Base-by-base conservation (phyloP, 306 rosid genomes). In the Cucumis melo region DNA sequence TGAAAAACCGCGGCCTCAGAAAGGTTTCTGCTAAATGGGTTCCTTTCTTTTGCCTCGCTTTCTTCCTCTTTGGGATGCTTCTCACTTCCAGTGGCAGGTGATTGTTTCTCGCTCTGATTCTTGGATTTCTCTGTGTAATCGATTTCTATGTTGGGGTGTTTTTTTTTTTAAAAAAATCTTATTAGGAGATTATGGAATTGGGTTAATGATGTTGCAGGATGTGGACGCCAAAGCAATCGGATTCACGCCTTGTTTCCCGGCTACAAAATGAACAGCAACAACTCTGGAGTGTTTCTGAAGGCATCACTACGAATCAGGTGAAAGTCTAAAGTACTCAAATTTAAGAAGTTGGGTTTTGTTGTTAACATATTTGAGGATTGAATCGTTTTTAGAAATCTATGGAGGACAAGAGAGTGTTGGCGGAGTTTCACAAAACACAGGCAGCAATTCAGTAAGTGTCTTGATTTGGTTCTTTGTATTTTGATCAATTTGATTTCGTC, bases 371-470 rank as follows among this genome's bases (percentile, higher is more conserved):
- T 77, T 71, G 75, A 19, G 54, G 29, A 21, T 68, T 68, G 56
- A 73, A 39, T 51, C 19, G 10, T 42, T 65, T 65, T 82, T 87
- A 71, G 96, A 90, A 86, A 83, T 87, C 88, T 58, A 80, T 51
- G 17, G 83, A 70, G 74, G 83, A 83, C 17, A 83, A 88, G 86
- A 91, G 85, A 60, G 89, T 87, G 21, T 80, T 88, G 83, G 57
- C 75, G 23, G 88, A 90, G 73, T 87, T 93, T 84, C 78, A 86
- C 86, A 93, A 76, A 80, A 92, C 96, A 32, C 96, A 92, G 73
- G 93, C 86, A 81, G 92, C 97, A 42, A 88, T 94, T 84, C 91
- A 88, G 98, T 94, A 88, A 94, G 98, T 87, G 15, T 54, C 1
- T 79, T 63, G 68, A 54, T 66, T 73, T 51, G 56, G 61, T 29